These are phyloP conservation scores for Cyamopsis tetragonoloba DNA, from an alignment of 306 rosid genomes.

Conservation along the genomic window DNA sequence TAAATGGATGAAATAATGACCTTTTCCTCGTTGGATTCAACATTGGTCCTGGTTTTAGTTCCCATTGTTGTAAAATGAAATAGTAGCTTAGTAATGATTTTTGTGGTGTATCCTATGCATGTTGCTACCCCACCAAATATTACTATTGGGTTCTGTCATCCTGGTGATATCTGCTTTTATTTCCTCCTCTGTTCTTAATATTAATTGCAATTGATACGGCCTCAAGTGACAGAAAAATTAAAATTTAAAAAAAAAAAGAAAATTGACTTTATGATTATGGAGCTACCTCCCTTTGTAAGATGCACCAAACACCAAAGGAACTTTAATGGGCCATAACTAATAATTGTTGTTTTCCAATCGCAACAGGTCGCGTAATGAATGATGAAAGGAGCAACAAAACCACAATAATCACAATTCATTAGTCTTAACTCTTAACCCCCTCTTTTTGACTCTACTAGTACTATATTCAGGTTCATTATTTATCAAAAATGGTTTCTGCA, in stretches of 20 bases:
- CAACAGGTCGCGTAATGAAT: conserved; percentile 33
- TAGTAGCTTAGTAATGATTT: neutral
- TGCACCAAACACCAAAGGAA: conserved; percentile 26
- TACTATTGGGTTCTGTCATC: conserved; percentile 7
- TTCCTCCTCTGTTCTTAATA: conserved; percentile 22
- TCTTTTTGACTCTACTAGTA: conserved; percentile 30
- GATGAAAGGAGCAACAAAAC: conserved; percentile 6
- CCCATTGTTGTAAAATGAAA: neutral
- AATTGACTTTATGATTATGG: conserved; percentile 28
- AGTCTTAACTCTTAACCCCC: conserved; percentile 20
- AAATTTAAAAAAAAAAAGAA: too few species aligned
- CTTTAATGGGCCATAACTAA: conserved; percentile 44
- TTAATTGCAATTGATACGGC: conserved; percentile 33
- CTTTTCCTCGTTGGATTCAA: neutral
- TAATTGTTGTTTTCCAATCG: conserved; percentile 26
- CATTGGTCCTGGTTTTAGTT: neutral
- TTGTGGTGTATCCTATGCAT: conserved; percentile 15
- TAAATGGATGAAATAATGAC: neutral
- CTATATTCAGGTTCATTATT: conserved; percentile 12
- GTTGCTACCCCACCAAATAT: conserved; percentile 11
- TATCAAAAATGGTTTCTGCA: conserved; percentile 17
- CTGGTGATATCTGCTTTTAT: conserved; percentile 30
- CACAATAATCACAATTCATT: conserved; percentile 8
- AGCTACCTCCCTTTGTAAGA: conserved; percentile 35
- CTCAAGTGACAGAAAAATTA: too few species aligned